A percentile compares a stretch with the other conserved stretches of the same genome.
Evolutionary conservation across 2,329 filamentous ascomycete species (phyloP).

Genomic region (Clonostachys solani): DNA sequence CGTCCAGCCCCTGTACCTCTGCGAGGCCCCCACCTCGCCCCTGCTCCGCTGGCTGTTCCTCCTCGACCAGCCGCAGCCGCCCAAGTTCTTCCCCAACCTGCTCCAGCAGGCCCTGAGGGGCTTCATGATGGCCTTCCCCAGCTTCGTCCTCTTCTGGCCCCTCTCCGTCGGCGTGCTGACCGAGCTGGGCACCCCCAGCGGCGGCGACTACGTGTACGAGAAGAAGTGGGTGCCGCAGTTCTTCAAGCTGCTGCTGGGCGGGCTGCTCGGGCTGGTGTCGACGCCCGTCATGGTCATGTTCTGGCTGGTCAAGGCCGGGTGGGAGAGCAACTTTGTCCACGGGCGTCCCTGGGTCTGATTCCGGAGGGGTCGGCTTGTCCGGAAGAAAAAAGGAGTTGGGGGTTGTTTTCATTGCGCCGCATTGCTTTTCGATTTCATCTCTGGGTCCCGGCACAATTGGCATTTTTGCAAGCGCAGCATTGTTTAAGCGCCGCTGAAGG

Average conservation of each 20-base stretch:
- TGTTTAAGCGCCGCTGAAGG: too few relatives aligned
- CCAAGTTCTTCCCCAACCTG: neutral
- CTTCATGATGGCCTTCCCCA: constrained; percentile 20
- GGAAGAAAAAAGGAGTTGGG: too few relatives aligned
- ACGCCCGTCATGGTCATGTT: constrained; percentile 43
- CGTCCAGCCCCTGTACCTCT: constrained; percentile 41
- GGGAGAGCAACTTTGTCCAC: constrained; percentile 16
- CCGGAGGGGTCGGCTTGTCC: too few relatives aligned
- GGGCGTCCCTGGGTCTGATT: too few relatives aligned
- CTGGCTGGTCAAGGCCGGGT: constrained; percentile 46
- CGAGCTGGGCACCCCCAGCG: constrained; percentile 23
- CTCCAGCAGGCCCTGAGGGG: constrained; percentile 12
- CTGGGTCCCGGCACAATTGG: too few relatives aligned
- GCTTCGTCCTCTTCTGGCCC: constrained; percentile 39
- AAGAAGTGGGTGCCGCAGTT: constrained; percentile 39
- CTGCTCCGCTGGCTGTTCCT: constrained; percentile 39
- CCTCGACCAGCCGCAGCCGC: constrained; percentile 20
- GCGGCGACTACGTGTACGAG: constrained; percentile 37
- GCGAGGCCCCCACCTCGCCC: constrained; percentile 23
- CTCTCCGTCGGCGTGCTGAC: constrained; percentile 36
- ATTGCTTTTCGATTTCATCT: too few relatives aligned
- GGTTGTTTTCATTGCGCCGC: too few relatives aligned
- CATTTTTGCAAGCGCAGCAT: too few relatives aligned
- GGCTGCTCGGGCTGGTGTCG: constrained; percentile 36
- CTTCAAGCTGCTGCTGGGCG: constrained; percentile 46